These are phyloP conservation scores for Diaporthe citrichinensis DNA, from an alignment of 2,329 filamentous ascomycete genomes.

Conservation along the genomic window DNA sequence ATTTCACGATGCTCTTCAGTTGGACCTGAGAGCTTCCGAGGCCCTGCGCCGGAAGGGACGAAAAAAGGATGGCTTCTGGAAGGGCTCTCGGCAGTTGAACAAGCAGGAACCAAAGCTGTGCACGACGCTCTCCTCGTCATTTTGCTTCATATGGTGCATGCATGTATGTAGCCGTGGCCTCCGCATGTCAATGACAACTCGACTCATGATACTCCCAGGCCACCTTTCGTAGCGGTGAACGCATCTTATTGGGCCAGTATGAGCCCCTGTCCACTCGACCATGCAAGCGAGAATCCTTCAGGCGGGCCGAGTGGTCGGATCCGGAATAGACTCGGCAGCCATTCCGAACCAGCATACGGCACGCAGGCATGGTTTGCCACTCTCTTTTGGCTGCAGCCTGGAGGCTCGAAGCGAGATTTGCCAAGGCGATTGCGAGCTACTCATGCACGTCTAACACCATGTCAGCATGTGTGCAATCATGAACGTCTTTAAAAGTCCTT, in stretches of 20 bases:
- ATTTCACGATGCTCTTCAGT: neutral
- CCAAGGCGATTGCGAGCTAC: constrained; percentile 8
- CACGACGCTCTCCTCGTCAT: neutral
- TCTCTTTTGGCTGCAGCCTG: constrained; percentile 21
- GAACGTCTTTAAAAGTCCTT: neutral
- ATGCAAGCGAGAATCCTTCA: constrained; percentile 25
- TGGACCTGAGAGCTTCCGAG: neutral
- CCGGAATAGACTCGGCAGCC: constrained; percentile 19
- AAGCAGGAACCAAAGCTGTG: neutral
- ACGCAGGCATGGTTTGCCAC: neutral
- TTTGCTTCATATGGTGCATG: neutral
- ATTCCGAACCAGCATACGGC: neutral
- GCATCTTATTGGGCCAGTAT: neutral
- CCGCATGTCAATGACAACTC: neutral
- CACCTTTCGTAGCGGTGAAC: neutral
- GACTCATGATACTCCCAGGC: neutral
- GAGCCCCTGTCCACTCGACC: neutral
- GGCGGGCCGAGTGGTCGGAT: constrained; percentile 15
- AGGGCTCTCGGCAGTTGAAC: neutral
- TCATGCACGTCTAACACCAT: constrained; percentile 23
- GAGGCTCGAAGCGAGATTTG: constrained; percentile 15
- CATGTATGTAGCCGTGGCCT: neutral
- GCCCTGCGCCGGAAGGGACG: neutral
- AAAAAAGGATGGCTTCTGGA: too few species aligned
- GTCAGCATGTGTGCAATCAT: neutral